A percentile compares a stretch with the other conserved stretches of the same genome.
phyloP scores from a whole-genome alignment of 805 yeast genomes.

The Nakazawaea wickerhamii region DNA sequence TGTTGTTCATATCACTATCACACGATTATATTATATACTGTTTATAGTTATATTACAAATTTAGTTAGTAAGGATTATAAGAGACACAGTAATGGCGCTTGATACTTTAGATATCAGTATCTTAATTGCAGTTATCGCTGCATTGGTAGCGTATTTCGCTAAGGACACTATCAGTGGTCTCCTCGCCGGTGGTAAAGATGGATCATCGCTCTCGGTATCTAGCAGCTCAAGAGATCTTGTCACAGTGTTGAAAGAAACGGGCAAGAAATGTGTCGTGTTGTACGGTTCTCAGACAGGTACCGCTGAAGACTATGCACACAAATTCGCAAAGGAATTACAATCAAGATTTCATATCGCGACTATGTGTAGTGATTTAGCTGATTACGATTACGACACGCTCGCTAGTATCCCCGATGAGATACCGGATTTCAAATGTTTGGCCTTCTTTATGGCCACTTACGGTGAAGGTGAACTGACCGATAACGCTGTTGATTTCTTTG shows the following conservation, averaged over 20 bases:
- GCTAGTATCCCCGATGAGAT: constrained; percentile 51
- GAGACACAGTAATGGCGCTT: constrained; percentile 39
- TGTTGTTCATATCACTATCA: too few relatives aligned
- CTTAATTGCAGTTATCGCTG: constrained; percentile 58
- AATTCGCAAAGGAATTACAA: constrained; percentile 83
- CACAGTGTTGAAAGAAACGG: constrained; percentile 50
- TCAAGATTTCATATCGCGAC: constrained; percentile 76
- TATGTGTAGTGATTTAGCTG: constrained; percentile 84
- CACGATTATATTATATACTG: too few relatives aligned
- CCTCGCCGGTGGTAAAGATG: constrained; percentile 28
- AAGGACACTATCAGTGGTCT: constrained; percentile 56
- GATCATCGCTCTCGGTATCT: constrained; percentile 28
- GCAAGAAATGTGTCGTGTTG: constrained; percentile 73
- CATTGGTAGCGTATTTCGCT: constrained; percentile 59
- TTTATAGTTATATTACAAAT: too few relatives aligned
- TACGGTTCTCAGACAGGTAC: constrained; percentile 98
- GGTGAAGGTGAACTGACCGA: constrained; percentile 99
- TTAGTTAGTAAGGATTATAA: not conserved
- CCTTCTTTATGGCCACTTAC: constrained; percentile 82
- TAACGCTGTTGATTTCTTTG: constrained; percentile 77
- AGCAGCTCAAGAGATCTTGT: constrained; percentile 52
- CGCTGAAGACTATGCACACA: constrained; percentile 93
- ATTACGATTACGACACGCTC: constrained; percentile 77
- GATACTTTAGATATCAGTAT: constrained; percentile 72
- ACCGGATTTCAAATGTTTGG: constrained; percentile 39